A percentile compares a stretch with the other conserved stretches of the same genome.
These are phyloP conservation scores for Aspergillus texensis DNA, from an alignment of 2,329 filamentous ascomycete species.

Conservation along the genomic window DNA sequence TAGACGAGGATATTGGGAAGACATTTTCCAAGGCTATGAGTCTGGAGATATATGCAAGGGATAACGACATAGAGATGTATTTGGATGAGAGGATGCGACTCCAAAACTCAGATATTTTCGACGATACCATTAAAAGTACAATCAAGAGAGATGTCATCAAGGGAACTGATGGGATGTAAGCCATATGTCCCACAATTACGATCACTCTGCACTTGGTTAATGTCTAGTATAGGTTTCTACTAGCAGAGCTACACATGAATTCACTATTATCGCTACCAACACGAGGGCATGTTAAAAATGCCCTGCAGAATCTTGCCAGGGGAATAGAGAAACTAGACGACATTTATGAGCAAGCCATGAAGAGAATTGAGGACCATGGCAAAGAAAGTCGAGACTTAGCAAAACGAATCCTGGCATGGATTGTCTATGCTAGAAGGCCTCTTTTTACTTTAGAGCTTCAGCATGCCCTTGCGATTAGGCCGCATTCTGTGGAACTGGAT, in stretches of 20 bases:
- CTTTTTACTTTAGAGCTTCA: background rate
- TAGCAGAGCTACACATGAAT: background rate
- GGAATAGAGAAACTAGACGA: background rate
- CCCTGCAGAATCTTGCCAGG: background rate
- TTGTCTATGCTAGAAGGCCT: background rate
- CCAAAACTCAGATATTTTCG: background rate
- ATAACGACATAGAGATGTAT: background rate
- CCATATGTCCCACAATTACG: no score
- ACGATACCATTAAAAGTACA: background rate
- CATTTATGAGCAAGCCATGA: background rate
- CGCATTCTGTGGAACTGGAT: background rate
- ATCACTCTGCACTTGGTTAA: background rate
- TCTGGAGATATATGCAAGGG: no score
- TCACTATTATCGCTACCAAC: background rate
- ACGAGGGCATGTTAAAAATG: background rate
- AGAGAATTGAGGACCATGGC: background rate
- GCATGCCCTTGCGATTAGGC: background rate
- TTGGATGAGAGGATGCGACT: background rate
- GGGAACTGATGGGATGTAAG: background rate
- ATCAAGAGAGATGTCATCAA: conserved; percentile 23
- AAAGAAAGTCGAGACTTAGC: no score
- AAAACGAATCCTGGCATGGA: background rate
- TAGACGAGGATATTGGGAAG: conserved; percentile 24
- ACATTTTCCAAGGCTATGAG: background rate
- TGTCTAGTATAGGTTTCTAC: background rate